Conservation (phyloP, 2,329 filamentous ascomycete species). For the Epichloe elymi region DNA sequence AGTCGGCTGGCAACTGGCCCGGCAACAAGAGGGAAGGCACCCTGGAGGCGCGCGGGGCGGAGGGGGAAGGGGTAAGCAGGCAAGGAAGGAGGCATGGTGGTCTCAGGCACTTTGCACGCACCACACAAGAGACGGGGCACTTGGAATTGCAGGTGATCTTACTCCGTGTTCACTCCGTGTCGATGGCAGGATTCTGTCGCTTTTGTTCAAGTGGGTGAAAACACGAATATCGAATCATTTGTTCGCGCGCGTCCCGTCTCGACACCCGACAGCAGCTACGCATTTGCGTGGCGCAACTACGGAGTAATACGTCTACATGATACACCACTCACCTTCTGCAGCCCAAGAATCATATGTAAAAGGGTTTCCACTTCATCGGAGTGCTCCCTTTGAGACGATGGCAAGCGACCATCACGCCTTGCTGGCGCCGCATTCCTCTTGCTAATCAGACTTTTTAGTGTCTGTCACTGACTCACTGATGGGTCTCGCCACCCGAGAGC, state of each 20-base stretch:
- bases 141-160: background rate
- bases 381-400: background rate
- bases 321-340: too few species aligned
- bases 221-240: background rate
- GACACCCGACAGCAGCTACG: background rate
- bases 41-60: conserved; percentile 1
- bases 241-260: background rate
- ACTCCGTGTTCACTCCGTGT: background rate
- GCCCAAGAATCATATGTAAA: background rate
- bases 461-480: background rate
- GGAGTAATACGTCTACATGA: background rate
- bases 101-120: background rate
- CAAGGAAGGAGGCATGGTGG: background rate
- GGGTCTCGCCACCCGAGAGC: background rate
- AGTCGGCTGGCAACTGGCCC: conserved; percentile 1
- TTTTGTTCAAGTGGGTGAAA: background rate
- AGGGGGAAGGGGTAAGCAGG: background rate
- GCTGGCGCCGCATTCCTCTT: conserved; percentile 2
- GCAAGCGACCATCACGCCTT: background rate
- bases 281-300: background rate
- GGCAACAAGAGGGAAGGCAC: conserved; percentile 2
- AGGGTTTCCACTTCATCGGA: background rate
- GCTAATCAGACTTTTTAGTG: conserved; percentile 3
- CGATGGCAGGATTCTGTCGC: background rate
- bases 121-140: background rate